Conservation (phyloP, 1,139 yeast species). For the Hyphopichia buzzinii region DNA sequence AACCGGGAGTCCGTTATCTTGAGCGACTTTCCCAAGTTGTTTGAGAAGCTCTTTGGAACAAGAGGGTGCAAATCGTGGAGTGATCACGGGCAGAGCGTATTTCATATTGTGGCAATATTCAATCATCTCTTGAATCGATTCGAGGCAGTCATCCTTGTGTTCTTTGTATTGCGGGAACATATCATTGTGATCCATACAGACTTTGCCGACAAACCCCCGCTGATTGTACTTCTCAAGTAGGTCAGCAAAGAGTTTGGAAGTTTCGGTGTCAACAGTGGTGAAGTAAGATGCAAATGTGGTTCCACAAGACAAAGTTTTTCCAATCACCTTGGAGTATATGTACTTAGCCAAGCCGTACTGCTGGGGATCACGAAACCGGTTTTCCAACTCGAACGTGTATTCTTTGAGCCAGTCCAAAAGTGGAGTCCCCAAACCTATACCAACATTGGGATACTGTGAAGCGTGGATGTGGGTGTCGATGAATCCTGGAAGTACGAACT, state of each 20-base stretch:
- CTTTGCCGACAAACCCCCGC: slow-evolving; percentile 88
- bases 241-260: slow-evolving; percentile 76
- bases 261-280: slow-evolving; percentile 78
- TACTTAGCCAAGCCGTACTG: slow-evolving; percentile 53
- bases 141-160: slow-evolving; percentile 53
- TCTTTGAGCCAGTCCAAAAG: slow-evolving; percentile 83
- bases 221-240: slow-evolving; percentile 68
- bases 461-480: slow-evolving; percentile 96
- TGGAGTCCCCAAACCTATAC: slow-evolving; percentile 84
- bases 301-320: slow-evolving; percentile 69
- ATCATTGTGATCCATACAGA: slow-evolving; percentile 73
- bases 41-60: slow-evolving; percentile 64
- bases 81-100: slow-evolving; percentile 67
- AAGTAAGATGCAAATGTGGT: slow-evolving; percentile 92
- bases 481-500: slow-evolving; percentile 87
- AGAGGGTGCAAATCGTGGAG: slow-evolving; percentile 94
- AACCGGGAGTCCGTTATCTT: slow-evolving; percentile 53
- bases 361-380: slow-evolving; percentile 41
- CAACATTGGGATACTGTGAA: slow-evolving; percentile 92
- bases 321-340: slow-evolving; percentile 64
- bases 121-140: slow-evolving; percentile 57
- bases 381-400: slow-evolving; percentile 87
- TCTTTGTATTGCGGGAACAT: slow-evolving; percentile 73
- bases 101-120: slow-evolving; percentile 48
- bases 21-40: slow-evolving; percentile 62